These are phyloP conservation scores for Irpex sp. DNA, from an alignment of 1,284 basidiomycete species.

Conservation along the genomic window DNA sequence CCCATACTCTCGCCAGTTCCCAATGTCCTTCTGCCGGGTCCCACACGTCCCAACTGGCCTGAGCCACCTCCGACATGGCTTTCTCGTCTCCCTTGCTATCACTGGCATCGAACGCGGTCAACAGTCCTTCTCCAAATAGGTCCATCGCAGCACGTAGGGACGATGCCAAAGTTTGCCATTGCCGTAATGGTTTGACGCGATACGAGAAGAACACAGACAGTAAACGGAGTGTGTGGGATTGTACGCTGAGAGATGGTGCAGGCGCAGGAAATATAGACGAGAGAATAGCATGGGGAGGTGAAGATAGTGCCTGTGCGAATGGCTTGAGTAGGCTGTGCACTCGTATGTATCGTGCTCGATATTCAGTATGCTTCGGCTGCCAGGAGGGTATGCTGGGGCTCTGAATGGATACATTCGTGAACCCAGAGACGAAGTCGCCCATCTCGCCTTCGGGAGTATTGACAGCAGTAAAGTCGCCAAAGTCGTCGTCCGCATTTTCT, in stretches of 20 bases:
- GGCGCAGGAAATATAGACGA: constrained; percentile 57
- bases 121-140: constrained; percentile 86
- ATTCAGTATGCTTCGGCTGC: constrained; percentile 40
- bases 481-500: constrained; percentile 76
- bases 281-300: constrained; percentile 66
- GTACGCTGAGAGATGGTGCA: constrained; percentile 49
- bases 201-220: constrained; percentile 81
- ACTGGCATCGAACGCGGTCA: constrained; percentile 87
- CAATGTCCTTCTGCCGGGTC: constrained; percentile 63
- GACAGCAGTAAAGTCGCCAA: constrained; percentile 86
- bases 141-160: constrained; percentile 86
- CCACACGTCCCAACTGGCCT: constrained; percentile 87
- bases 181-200: constrained; percentile 70
- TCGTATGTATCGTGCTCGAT: constrained; percentile 66
- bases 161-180: constrained; percentile 66
- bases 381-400: constrained; percentile 23
- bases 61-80: constrained; percentile 83
- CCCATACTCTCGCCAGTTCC: constrained; percentile 94
- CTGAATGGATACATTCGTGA: constrained; percentile 27
- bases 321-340: constrained; percentile 72
- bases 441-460: constrained; percentile 53
- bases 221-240: constrained; percentile 74
- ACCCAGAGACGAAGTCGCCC: constrained; percentile 64
- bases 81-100: constrained; percentile 78
- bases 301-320: constrained; percentile 60